These are phyloP conservation scores for Xylaria sp. DNA, from an alignment of 2,329 filamentous ascomycete species.

Conservation along the genomic window DNA sequence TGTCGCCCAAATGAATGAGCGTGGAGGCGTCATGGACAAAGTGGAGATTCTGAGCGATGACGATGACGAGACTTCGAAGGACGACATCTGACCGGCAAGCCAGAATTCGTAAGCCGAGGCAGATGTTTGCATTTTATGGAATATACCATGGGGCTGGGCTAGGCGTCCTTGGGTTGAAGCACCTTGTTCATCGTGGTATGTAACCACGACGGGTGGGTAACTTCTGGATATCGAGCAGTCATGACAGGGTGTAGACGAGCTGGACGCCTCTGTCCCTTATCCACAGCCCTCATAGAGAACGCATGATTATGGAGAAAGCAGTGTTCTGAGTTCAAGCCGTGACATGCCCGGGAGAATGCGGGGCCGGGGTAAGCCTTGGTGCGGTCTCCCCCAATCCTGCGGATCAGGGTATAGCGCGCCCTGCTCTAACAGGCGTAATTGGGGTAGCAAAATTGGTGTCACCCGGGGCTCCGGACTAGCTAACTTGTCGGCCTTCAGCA, in stretches of 20 bases:
- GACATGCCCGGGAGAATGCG: background rate
- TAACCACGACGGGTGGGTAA: conserved; percentile 38
- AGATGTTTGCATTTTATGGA: conserved; percentile 35
- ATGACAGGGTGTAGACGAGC: conserved; percentile 22
- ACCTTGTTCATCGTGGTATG: conserved; percentile 32
- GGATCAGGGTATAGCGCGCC: background rate
- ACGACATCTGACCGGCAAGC: conserved; percentile 20
- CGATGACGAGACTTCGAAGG: conserved; percentile 50
- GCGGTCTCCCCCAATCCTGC: background rate
- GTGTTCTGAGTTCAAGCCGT: background rate
- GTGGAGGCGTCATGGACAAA: conserved; percentile 83
- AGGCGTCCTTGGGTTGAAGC: conserved; percentile 40
- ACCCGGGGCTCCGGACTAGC: background rate
- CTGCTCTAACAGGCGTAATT: background rate
- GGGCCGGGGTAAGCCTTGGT: background rate
- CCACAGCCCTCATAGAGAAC: background rate
- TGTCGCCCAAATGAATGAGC: conserved; percentile 66
- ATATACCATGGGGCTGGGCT: conserved; percentile 37
- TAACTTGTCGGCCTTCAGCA: conserved; percentile 1
- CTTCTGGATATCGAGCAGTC: conserved; percentile 36
- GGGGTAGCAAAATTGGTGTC: background rate
- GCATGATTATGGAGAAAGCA: conserved; percentile 1
- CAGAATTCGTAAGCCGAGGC: conserved; percentile 30
- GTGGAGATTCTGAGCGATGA: conserved; percentile 88
- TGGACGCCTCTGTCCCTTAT: background rate